Evolutionary conservation across 2,329 filamentous ascomycete species (phyloP), one percentile per base, ranked within the genome.

Genomic region (Scedosporium aurantiacum): DNA sequence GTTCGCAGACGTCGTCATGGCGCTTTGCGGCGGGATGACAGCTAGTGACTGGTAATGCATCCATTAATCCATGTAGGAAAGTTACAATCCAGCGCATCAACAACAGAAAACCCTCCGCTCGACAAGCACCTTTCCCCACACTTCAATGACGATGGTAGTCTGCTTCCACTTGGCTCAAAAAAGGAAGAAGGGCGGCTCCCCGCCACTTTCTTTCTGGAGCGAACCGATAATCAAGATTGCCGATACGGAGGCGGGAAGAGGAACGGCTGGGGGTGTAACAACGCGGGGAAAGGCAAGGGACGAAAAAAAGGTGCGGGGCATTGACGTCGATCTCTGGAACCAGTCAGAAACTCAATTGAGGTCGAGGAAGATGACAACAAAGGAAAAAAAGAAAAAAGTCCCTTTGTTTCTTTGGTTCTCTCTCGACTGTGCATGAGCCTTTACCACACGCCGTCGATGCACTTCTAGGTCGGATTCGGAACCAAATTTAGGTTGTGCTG

Each of bases 1-100:
- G 58, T 41, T 60, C 58, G 47, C 47, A 27, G 23, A 60, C 43
- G 12, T 28, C 32, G 58, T 60, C 58, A 60, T 60, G 47, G 58
- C 45, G 58, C 45, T n/a, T n/a, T 23, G 54, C 47, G 27, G 40
- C 21, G 47, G 47, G 6, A 54, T 8, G 58, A 23, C 50, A 54
- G 18, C n/a, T 14, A 21, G 7, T 47, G 43, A n/a, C 12, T 14
- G n/a, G 50, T 14, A 7, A 54, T 54, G 50, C 50, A 54, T 18
- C 50, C 18, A 47, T 7, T 7, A 18, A 47, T 23, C 43, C 43
- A 47, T 47, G 2, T 47, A 47, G 7, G 43, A 23, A n/a, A n/a
- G n/a, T n/a, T n/a, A 41, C 37, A 6, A 21, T 16, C 43, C 43
- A 47, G 43, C 43, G 43, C 43, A 47, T 47, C 43, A 47, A 21